These are phyloP conservation scores for Globisporangium apiculatum DNA, from an alignment of 352 stramenopile species.

Conservation along the genomic window DNA sequence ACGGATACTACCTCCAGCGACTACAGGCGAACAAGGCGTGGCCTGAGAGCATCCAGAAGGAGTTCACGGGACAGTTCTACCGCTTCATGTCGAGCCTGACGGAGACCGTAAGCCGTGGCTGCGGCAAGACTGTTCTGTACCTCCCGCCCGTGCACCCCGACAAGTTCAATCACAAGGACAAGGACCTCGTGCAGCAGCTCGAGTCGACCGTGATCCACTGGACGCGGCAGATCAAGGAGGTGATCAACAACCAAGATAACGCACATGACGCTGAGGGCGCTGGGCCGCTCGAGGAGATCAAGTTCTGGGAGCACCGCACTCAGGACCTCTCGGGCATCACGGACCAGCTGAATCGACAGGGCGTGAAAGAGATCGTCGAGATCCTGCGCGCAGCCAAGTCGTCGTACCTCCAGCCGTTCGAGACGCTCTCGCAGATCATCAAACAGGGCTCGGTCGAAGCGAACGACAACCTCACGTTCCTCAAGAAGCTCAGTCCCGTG, in stretches of 20 bases:
- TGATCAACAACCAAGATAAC: slow-evolving; percentile 95
- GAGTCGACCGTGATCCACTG: slow-evolving; percentile 96
- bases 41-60: slow-evolving; percentile 92
- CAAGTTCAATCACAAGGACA: slow-evolving; percentile 88
- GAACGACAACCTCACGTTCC: slow-evolving; percentile 92
- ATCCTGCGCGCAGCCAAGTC: slow-evolving; percentile 86
- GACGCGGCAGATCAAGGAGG: slow-evolving; percentile 96
- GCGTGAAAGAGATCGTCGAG: slow-evolving; percentile 88
- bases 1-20: slow-evolving; percentile 75
- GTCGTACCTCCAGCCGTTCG: slow-evolving; percentile 91
- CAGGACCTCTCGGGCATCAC: slow-evolving; percentile 92
- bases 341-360: slow-evolving; percentile 87
- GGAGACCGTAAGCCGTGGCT: slow-evolving; percentile 85
- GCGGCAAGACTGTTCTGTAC: slow-evolving; percentile 93
- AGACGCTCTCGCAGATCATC: slow-evolving; percentile 90
- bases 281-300: slow-evolving; percentile 92
- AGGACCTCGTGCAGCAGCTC: slow-evolving; percentile 94
- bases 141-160: slow-evolving; percentile 76
- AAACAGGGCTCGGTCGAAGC: slow-evolving; percentile 88
- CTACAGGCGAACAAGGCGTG: slow-evolving; percentile 78
- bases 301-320: slow-evolving; percentile 92
- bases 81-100: slow-evolving; percentile 94
- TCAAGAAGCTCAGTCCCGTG: slow-evolving; percentile 89
- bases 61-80: slow-evolving; percentile 92
- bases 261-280: slow-evolving; percentile 85